Base-by-base conservation (phyloP, 2,329 filamentous ascomycete species). In the Fusarium sp. region DNA sequence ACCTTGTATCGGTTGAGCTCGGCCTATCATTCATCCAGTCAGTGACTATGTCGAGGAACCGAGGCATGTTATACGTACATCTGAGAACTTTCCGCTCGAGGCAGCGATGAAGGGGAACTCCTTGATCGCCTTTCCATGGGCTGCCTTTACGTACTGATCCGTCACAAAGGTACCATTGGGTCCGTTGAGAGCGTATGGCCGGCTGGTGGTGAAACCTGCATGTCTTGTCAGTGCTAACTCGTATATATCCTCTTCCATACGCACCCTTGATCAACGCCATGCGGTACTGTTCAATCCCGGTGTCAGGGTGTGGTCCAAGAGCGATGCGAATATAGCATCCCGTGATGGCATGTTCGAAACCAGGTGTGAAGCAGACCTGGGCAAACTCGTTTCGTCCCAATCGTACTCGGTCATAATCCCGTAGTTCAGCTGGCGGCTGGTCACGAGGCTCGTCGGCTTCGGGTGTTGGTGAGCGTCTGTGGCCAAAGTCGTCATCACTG, bases 91-190 rank as follows among this genome's bases (percentile, higher is more conserved):
- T 59, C 92, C 91, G 81, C 98, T 95, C 0, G 97, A 98, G 80
- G 96, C 95, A 72, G 93, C 92, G 71, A 97, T 92, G 82, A 98
- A 98, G 6, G 95, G 95, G 84, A 95, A 98, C 38, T 95, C 91
- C 81, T 93, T 93, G 79, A 95, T 90, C 0, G 93, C 89, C 78
- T 95, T 95, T 54, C 97, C 97, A 80, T 97, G 93, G 9, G 94
- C 91, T 47, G 94, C 91, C 63, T 92, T 86, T 35, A 94, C 90
- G 80, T 98, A 98, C 81, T 95, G 93, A 70, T 97, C 95, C 0
- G 95, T 97, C 35, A 94, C 90, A 78, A 98, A 93, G 4, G 87
- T 87, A 72, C 95, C 93, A 40, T 94, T 94, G 68, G 93, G 93
- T 4, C 90, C 92, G 73, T 92, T 91, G 80, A 98, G 91, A 2